These are phyloP conservation scores for Colletotrichum sidae DNA, from an alignment of 2,329 filamentous ascomycete genomes.

Conservation along the genomic window DNA sequence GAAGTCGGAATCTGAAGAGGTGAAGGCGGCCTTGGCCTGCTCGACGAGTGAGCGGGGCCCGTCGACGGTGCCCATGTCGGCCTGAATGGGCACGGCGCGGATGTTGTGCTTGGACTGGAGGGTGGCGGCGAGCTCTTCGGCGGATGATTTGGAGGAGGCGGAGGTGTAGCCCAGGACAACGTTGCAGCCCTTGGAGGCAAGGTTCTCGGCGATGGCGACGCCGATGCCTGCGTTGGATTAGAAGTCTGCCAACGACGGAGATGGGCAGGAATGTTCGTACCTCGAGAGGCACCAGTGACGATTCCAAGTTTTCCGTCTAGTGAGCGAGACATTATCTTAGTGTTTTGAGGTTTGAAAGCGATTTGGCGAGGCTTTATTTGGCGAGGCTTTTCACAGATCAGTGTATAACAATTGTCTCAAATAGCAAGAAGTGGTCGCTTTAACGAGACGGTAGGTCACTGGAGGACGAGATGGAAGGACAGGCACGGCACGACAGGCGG, in stretches of 20 bases:
- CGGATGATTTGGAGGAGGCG: constrained; percentile 49
- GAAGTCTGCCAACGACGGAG: neutral
- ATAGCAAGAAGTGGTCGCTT: too few relatives aligned
- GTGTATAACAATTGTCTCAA: neutral
- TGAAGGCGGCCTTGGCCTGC: constrained; percentile 59
- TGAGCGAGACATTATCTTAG: constrained; percentile 50
- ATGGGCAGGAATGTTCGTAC: constrained; percentile 54
- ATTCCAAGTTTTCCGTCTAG: constrained; percentile 84
- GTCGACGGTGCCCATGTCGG: constrained; percentile 74
- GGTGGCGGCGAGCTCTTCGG: constrained; percentile 72
- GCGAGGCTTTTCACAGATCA: neutral
- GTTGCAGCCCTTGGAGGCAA: constrained; percentile 77
- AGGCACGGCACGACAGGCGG: neutral
- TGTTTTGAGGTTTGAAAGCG: neutral
- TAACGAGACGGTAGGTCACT: too few relatives aligned
- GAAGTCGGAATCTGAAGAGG: constrained; percentile 57
- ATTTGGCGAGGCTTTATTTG: neutral
- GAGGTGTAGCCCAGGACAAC: constrained; percentile 78
- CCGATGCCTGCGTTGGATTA: constrained; percentile 74
- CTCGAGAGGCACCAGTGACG: constrained; percentile 82
- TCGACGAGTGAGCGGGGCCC: constrained; percentile 71
- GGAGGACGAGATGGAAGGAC: neutral
- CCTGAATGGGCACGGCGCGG: constrained; percentile 72
- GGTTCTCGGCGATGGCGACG: constrained; percentile 70
- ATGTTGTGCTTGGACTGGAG: constrained; percentile 70